phyloP scores from a whole-genome alignment of 2,329 filamentous ascomycete species.

The Lecanicillium sp. region DNA sequence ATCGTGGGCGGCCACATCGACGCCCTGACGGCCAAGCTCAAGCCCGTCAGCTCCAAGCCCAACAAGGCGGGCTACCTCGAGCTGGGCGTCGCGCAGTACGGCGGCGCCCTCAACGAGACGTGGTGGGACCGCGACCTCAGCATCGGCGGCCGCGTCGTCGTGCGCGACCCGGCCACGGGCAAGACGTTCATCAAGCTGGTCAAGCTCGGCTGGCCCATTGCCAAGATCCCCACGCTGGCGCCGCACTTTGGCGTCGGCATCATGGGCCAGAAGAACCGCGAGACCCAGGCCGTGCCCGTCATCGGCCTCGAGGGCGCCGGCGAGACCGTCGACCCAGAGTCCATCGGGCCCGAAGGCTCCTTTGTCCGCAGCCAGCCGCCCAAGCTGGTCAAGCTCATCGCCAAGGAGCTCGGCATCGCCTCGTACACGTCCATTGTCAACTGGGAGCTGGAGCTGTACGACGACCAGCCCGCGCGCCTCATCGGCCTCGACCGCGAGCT shows the following conservation, averaged over 20 bases:
- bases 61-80: conserved; percentile 80
- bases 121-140: conserved; percentile 97
- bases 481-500: conserved; percentile 86
- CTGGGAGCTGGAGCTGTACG: conserved; percentile 96
- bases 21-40: conserved; percentile 81
- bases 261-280: conserved; percentile 63
- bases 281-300: conserved; percentile 91
- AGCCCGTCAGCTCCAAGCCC: conserved; percentile 82
- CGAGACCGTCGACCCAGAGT: conserved; percentile 25
- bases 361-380: conserved; percentile 82
- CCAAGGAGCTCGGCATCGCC: conserved; percentile 63
- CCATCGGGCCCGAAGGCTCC: conserved; percentile 55
- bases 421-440: conserved; percentile 73
- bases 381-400: conserved; percentile 75
- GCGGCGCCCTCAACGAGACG: conserved; percentile 75
- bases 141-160: conserved; percentile 81
- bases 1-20: conserved; percentile 92
- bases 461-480: conserved; percentile 75
- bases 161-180: conserved; percentile 62
- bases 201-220: conserved; percentile 91
- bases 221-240: conserved; percentile 82
- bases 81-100: conserved; percentile 88
- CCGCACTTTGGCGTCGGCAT: conserved; percentile 83
- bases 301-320: conserved; percentile 78
- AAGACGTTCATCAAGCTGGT: conserved; percentile 79